A percentile compares a stretch with the other conserved stretches of the same genome.
Evolutionary conservation across 805 yeast genomes (phyloP).

Genomic region (Maudiozyma bulderi): DNA sequence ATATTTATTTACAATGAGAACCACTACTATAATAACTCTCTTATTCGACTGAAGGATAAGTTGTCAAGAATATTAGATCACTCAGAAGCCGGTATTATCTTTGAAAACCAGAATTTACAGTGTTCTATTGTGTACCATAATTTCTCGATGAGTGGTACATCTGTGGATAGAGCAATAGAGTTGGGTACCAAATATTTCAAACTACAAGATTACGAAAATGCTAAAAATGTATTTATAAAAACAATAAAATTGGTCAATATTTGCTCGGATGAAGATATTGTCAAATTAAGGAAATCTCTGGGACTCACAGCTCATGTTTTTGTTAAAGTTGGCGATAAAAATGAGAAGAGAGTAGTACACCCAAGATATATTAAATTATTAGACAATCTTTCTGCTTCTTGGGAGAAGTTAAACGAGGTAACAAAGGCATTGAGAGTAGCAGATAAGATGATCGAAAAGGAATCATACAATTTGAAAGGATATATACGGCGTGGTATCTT

Average conservation of each 20-base stretch:
- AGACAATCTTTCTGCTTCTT: slow-evolving; percentile 23
- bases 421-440: slow-evolving; percentile 16
- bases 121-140: too few relatives aligned
- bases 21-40: too few relatives aligned
- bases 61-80: too few relatives aligned
- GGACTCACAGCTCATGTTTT: slow-evolving; percentile 3
- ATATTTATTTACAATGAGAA: too few relatives aligned
- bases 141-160: slow-evolving; percentile 1
- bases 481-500: slow-evolving; percentile 23
- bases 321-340: neutral
- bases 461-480: slow-evolving; percentile 21
- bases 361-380: slow-evolving; percentile 20
- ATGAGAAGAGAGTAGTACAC: slow-evolving; percentile 8
- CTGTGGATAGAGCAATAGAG: slow-evolving; percentile 20
- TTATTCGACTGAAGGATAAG: too few relatives aligned
- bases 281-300: slow-evolving; percentile 7
- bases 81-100: too few relatives aligned
- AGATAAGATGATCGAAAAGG: slow-evolving; percentile 15
- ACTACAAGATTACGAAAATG: slow-evolving; percentile 17
- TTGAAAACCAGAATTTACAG: too few relatives aligned
- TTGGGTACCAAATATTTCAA: slow-evolving; percentile 22
- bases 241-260: slow-evolving; percentile 19
- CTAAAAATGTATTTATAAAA: slow-evolving; percentile 21
- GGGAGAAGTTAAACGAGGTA: slow-evolving; percentile 20
- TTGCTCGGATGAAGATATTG: slow-evolving; percentile 13